phyloP scores from a whole-genome alignment of 2,329 filamentous ascomycete species.

The Hypomyces rosellus region DNA sequence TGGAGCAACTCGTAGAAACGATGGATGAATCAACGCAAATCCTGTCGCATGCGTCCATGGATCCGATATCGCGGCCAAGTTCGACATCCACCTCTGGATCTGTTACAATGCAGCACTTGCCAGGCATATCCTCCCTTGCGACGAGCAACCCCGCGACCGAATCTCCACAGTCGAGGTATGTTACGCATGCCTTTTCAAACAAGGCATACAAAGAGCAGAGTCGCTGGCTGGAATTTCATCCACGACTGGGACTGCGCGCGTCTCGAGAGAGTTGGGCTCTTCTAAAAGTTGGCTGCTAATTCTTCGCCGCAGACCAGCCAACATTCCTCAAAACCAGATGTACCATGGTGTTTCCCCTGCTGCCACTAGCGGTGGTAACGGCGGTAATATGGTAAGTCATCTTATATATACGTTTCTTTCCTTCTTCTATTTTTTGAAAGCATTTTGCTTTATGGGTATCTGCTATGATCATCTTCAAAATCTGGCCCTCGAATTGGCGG shows the following conservation, averaged over 20 bases:
- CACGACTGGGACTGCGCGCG: too few relatives aligned
- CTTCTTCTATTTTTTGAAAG: neutral
- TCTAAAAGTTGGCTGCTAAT: neutral
- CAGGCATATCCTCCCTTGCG: slow-evolving; percentile 40
- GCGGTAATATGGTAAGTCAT: slow-evolving; percentile 34
- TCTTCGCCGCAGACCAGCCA: slow-evolving; percentile 4
- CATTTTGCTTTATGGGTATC: neutral
- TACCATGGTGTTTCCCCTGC: slow-evolving; percentile 28
- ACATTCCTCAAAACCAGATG: slow-evolving; percentile 7
- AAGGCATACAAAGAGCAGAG: neutral
- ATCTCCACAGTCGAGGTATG: slow-evolving; percentile 32
- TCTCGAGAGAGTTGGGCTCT: neutral
- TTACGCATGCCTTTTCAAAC: neutral
- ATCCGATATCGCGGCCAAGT: slow-evolving; percentile 44
- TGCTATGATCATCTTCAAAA: slow-evolving; percentile 1
- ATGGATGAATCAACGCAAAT: slow-evolving; percentile 44
- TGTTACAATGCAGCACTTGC: slow-evolving; percentile 36
- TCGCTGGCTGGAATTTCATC: neutral
- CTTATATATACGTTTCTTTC: neutral
- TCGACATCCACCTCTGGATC: slow-evolving; percentile 43
- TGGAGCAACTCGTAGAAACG: slow-evolving; percentile 14
- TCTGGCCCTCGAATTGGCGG: slow-evolving; percentile 4
- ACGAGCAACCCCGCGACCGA: slow-evolving; percentile 31
- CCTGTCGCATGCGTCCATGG: slow-evolving; percentile 33
- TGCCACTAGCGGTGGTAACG: slow-evolving; percentile 33